These are phyloP conservation scores for Cercospora zeae-maydis DNA, from an alignment of 2,329 filamentous ascomycete genomes.

Conservation along the genomic window DNA sequence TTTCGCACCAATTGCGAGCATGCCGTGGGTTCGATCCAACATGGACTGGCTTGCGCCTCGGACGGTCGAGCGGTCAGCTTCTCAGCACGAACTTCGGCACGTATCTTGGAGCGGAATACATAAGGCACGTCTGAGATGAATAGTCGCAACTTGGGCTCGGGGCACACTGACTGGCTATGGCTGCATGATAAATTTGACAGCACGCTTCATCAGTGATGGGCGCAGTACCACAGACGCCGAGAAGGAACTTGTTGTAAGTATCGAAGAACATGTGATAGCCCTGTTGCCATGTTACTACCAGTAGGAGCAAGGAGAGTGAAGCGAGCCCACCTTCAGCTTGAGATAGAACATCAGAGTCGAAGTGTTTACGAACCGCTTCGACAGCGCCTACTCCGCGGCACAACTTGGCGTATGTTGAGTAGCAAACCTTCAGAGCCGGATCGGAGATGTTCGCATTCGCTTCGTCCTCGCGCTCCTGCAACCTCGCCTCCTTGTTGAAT, in stretches of 20 bases:
- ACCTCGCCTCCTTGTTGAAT: neutral
- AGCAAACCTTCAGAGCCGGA: neutral
- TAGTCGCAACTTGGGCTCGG: no score
- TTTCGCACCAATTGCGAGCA: neutral
- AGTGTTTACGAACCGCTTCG: slow-evolving; percentile 8
- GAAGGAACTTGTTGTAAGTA: neutral
- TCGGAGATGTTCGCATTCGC: neutral
- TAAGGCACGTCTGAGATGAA: neutral
- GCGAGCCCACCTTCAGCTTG: neutral
- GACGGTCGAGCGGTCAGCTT: neutral
- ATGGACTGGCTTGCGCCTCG: neutral
- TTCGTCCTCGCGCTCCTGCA: neutral
- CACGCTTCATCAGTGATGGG: neutral
- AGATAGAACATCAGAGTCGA: slow-evolving; percentile 13
- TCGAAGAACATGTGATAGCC: neutral
- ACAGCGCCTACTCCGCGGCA: neutral
- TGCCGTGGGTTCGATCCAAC: neutral
- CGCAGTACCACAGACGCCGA: neutral
- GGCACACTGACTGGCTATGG: neutral
- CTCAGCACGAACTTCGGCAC: neutral
- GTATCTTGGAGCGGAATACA: neutral
- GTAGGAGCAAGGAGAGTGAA: neutral
- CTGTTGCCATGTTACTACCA: neutral
- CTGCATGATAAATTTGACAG: neutral
- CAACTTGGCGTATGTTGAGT: neutral